Percentiles rank a stretch among this genome's conserved stretches.
Conservation (phyloP, 139 green algal genomes). For the Chlamydomonas asymmetrica region DNA sequence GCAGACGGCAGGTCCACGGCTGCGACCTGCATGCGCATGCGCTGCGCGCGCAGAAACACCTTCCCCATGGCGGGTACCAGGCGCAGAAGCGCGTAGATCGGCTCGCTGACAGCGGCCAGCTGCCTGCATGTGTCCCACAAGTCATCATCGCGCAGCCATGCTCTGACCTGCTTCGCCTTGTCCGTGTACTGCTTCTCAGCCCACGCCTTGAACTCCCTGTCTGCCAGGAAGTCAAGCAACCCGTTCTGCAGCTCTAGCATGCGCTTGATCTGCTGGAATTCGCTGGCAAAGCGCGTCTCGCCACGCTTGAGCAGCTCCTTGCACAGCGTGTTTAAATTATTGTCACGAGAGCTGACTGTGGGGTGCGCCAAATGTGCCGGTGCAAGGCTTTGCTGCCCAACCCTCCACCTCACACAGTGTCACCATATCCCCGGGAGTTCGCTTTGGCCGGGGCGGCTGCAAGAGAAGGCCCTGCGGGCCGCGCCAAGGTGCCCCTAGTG, state of each 20-base stretch:
- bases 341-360: too few relatives aligned
- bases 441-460: too few relatives aligned
- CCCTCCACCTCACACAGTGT: too few relatives aligned
- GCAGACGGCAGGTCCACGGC: too few relatives aligned
- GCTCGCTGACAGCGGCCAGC: neutral
- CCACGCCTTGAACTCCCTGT: neutral
- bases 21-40: neutral
- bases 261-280: neutral
- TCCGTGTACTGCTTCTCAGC: neutral
- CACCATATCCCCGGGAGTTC: too few relatives aligned
- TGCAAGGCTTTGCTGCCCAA: too few relatives aligned
- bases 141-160: too few relatives aligned
- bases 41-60: neutral
- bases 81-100: conserved; percentile 5
- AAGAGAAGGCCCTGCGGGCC: too few relatives aligned
- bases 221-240: neutral
- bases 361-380: too few relatives aligned
- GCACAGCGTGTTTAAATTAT: too few relatives aligned
- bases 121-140: neutral
- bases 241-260: neutral
- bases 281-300: conserved; percentile 4
- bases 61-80: neutral
- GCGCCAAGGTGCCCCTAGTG: too few relatives aligned
- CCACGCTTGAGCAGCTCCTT: too few relatives aligned
- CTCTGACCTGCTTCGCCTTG: neutral